These are phyloP conservation scores for Tremella fuciformis DNA, from an alignment of 768 basidiomycete species.

Conservation along the genomic window DNA sequence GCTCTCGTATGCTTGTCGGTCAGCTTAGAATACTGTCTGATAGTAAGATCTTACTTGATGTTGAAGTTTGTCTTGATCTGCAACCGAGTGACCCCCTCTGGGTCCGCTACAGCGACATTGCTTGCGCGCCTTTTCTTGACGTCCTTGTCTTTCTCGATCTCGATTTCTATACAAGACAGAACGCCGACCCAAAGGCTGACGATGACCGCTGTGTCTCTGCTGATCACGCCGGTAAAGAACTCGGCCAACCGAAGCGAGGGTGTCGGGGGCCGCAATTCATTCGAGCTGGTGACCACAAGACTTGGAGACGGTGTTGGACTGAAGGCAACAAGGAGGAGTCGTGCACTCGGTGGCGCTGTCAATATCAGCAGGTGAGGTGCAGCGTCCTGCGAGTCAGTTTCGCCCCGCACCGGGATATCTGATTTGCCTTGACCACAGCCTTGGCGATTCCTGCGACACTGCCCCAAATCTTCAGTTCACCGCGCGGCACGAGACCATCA, in stretches of 20 bases:
- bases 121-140: constrained; percentile 21
- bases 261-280: constrained; percentile 37
- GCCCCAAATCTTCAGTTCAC: constrained; percentile 47
- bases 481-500: constrained; percentile 29
- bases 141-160: constrained; percentile 43
- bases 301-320: constrained; percentile 10
- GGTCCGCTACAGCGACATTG: constrained; percentile 10
- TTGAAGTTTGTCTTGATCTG: constrained; percentile 34
- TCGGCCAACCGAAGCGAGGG: constrained; percentile 44
- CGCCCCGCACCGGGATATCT: not conserved
- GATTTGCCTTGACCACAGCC: constrained; percentile 36
- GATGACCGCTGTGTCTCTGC: constrained; percentile 33
- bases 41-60: constrained; percentile 34
- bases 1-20: constrained; percentile 43
- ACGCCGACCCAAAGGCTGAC: constrained; percentile 49
- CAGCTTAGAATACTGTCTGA: not conserved
- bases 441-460: constrained; percentile 41
- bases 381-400: constrained; percentile 22
- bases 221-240: constrained; percentile 43
- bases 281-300: constrained; percentile 28
- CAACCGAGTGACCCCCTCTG: constrained; percentile 20
- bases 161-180: constrained; percentile 45
- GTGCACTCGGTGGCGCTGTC: constrained; percentile 44
- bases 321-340: constrained; percentile 40
- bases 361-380: constrained; percentile 44